Conservation (phyloP, 2,329 filamentous ascomycete genomes). For the Cladophialophora yegresii region DNA sequence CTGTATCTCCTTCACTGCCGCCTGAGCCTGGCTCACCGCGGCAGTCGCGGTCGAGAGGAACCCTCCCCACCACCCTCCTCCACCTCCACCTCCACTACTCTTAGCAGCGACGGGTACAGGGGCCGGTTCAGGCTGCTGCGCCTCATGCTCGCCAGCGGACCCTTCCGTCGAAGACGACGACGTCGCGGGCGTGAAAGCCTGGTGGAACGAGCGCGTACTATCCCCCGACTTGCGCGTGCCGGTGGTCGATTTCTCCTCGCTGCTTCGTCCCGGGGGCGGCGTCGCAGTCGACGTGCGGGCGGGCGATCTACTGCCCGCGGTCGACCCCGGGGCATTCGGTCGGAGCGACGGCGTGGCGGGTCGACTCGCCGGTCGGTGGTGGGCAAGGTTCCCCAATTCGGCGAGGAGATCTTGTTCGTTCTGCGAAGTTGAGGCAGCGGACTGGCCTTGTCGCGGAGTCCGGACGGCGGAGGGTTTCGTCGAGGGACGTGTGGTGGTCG, state of each 20-base stretch:
- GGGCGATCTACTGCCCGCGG: slow-evolving; percentile 53
- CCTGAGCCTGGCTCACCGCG: slow-evolving; percentile 84
- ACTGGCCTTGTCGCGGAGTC: slow-evolving; percentile 31
- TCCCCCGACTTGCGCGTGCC: slow-evolving; percentile 72
- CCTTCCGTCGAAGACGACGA: slow-evolving; percentile 58
- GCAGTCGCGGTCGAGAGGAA: slow-evolving; percentile 75
- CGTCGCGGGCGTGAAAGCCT: slow-evolving; percentile 69
- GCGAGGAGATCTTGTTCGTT: slow-evolving; percentile 75
- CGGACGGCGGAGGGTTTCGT: slow-evolving; percentile 40
- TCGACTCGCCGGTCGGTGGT: slow-evolving; percentile 68
- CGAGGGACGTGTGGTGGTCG: slow-evolving; percentile 37
- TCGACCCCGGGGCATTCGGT: slow-evolving; percentile 55
- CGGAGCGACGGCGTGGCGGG: slow-evolving; percentile 75
- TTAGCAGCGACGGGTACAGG: slow-evolving; percentile 54
- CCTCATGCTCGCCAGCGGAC: slow-evolving; percentile 46
- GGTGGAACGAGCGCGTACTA: slow-evolving; percentile 69
- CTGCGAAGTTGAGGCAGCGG: slow-evolving; percentile 36
- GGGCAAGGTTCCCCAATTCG: slow-evolving; percentile 79
- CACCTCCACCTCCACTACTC: slow-evolving; percentile 61
- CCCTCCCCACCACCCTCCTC: slow-evolving; percentile 86
- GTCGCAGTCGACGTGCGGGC: slow-evolving; percentile 56
- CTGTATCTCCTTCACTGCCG: slow-evolving; percentile 89
- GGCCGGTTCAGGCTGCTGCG: slow-evolving; percentile 61
- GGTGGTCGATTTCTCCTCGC: slow-evolving; percentile 62
- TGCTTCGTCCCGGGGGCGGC: slow-evolving; percentile 55